A percentile compares a stretch with the other conserved stretches of the same genome.
phyloP scores from a whole-genome alignment of 192 early-diverging fungal genomes.

The Allomyces macrogynus region DNA sequence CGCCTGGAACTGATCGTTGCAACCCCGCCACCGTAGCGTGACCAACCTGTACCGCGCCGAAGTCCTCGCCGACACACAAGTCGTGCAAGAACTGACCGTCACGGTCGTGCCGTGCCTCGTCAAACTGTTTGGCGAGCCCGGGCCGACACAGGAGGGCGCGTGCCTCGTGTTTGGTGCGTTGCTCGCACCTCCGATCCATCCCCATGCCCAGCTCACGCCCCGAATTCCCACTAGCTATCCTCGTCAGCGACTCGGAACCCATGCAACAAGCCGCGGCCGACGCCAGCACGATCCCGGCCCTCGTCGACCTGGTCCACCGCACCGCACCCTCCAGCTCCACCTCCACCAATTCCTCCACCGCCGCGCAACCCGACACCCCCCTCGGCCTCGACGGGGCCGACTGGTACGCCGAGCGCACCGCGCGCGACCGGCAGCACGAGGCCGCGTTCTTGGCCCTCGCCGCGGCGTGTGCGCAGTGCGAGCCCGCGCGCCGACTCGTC shows the following conservation, averaged over 20 bases:
- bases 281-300: too few relatives aligned
- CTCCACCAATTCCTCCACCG: background rate
- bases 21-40: background rate
- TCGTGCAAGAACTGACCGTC: background rate
- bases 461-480: background rate
- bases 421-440: background rate
- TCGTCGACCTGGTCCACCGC: background rate
- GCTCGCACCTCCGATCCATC: background rate
- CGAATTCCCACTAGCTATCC: background rate
- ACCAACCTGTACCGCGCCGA: background rate
- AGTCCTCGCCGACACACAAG: background rate
- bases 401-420: background rate
- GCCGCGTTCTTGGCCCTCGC: background rate
- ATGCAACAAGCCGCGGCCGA: background rate
- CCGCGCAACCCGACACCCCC: background rate
- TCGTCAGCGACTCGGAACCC: background rate
- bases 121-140: background rate
- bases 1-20: too few relatives aligned
- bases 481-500: constrained; percentile 9
- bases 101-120: background rate
- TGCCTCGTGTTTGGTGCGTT: background rate
- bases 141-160: background rate
- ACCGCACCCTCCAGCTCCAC: background rate
- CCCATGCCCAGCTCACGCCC: background rate
- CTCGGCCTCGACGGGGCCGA: background rate